Evolutionary conservation across 2,329 filamentous ascomycete species (phyloP).

Genomic region (Colletotrichum caudatum): DNA sequence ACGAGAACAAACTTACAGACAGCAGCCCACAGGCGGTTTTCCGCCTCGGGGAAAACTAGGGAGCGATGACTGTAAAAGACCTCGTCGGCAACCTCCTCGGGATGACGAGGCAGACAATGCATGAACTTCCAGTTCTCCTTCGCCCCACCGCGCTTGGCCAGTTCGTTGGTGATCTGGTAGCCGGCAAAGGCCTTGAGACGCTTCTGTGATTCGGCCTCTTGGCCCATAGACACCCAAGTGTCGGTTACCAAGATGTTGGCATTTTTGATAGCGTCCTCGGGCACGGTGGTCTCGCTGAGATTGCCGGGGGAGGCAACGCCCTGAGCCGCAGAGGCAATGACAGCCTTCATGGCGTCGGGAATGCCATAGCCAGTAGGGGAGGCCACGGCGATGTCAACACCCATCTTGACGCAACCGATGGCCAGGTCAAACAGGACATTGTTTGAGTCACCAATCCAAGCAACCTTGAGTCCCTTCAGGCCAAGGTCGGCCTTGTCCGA

Average conservation of each 20-base stretch:
- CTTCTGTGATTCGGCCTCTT: slow-evolving; percentile 86
- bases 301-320: slow-evolving; percentile 71
- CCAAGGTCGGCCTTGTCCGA: slow-evolving; percentile 63
- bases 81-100: slow-evolving; percentile 92
- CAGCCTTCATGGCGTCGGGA: slow-evolving; percentile 76
- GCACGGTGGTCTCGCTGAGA: slow-evolving; percentile 80
- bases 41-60: slow-evolving; percentile 92
- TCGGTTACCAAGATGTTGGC: slow-evolving; percentile 95
- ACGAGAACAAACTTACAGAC: slow-evolving; percentile 68
- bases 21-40: slow-evolving; percentile 94
- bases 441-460: slow-evolving; percentile 97
- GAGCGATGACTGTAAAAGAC: slow-evolving; percentile 91
- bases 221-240: slow-evolving; percentile 98
- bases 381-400: slow-evolving; percentile 87
- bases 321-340: slow-evolving; percentile 75
- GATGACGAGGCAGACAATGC: slow-evolving; percentile 95
- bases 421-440: slow-evolving; percentile 96
- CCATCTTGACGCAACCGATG: slow-evolving; percentile 87
- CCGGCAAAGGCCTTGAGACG: slow-evolving; percentile 85
- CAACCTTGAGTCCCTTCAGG: slow-evolving; percentile 86
- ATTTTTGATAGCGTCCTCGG: slow-evolving; percentile 85
- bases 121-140: slow-evolving; percentile 96
- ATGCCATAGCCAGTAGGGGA: slow-evolving; percentile 89
- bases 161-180: slow-evolving; percentile 89
- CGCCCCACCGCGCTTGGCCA: slow-evolving; percentile 86